Percentiles rank a stretch among this genome's conserved stretches.
These are phyloP conservation scores for Sarocladiaceae sp. DNA, from an alignment of 2,329 filamentous ascomycete species.

Conservation along the genomic window DNA sequence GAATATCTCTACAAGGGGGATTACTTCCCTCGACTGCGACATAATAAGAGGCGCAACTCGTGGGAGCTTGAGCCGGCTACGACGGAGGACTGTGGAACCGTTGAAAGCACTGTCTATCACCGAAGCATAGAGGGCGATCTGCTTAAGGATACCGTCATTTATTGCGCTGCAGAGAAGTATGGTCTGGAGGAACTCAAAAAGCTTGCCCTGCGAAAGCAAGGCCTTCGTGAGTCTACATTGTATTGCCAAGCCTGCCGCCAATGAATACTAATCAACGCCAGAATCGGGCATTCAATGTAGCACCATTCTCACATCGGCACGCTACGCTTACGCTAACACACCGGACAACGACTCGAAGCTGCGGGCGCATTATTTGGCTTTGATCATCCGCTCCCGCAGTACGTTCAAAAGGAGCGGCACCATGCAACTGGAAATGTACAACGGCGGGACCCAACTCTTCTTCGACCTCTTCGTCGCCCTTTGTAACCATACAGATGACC, in stretches of 20 bases:
- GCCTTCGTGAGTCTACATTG: constrained; percentile 54
- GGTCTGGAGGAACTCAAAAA: constrained; percentile 79
- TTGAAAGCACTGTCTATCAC: constrained; percentile 64
- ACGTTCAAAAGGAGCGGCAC: constrained; percentile 93
- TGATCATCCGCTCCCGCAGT: constrained; percentile 80
- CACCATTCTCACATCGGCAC: constrained; percentile 80
- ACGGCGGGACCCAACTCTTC: constrained; percentile 74
- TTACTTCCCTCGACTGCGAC: constrained; percentile 77
- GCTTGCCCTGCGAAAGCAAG: constrained; percentile 80
- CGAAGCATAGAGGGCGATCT: constrained; percentile 59
- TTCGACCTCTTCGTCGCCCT: constrained; percentile 92
- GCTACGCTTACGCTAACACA: constrained; percentile 83
- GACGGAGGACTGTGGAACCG: constrained; percentile 35
- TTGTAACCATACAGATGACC: constrained; percentile 80
- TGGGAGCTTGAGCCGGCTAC: constrained; percentile 70
- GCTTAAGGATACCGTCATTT: constrained; percentile 84
- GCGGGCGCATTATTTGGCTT: constrained; percentile 81
- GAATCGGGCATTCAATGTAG: constrained; percentile 75
- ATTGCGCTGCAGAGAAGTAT: constrained; percentile 82
- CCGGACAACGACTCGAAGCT: constrained; percentile 87
- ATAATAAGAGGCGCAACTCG: constrained; percentile 72
- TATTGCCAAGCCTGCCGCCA: background rate
- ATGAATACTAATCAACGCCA: constrained; percentile 19
- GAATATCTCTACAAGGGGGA: constrained; percentile 94
- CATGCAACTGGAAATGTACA: constrained; percentile 93